Base-by-base conservation (phyloP, 495 filamentous ascomycete species). In the Elaphomyces granulatus region DNA sequence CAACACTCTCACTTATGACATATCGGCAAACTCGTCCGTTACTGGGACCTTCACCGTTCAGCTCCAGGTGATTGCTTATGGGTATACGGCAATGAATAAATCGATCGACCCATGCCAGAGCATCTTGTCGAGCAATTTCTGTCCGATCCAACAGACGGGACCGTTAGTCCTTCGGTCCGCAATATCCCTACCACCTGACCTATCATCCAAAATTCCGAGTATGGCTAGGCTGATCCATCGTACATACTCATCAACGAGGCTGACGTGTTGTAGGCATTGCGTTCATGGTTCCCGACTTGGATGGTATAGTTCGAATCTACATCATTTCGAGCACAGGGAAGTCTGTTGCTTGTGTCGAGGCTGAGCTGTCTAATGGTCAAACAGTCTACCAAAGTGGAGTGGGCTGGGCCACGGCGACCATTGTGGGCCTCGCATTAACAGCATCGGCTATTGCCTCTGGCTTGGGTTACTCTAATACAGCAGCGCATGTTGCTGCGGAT, bases 401-500 rank as follows among this genome's bases (percentile, higher is more conserved):
- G 4, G 80, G 81, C 44, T 90, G 85, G 85, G 61, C 68, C 16
- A 75, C 81, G 12, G 84, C 84, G 35, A 67, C 83, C 36, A 81
- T 88, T 38, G 78, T 77, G 38, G 79, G 77, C 40, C 53, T 87
- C 28, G 80, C 77, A 30, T 66, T 92, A 28, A 58, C 84, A 34
- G 74, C 76, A 7, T 82, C 80, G 28, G 80, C 78, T 43, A 64
- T 84, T 40, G 69, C 78, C 23, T 77, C 73, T 15, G 78, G 78
- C 6, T 60, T 83, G 15, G 80, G 79, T 31, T 77, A 87, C 60
- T 80, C 83, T 15, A 90, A 88, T 53, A 84, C 84, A n/a, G 84
- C 84, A 36, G 82, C 84, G n/a, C 84, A 92, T 55, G 76, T 92
- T 34, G 84, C 84, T 8, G 75, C 83, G 32, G 87, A 85, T 54